Evolutionary conservation across 345 rosid species (phyloP), one percentile per base, ranked within the genome.

Genomic region (Citrus cavaleriei): DNA sequence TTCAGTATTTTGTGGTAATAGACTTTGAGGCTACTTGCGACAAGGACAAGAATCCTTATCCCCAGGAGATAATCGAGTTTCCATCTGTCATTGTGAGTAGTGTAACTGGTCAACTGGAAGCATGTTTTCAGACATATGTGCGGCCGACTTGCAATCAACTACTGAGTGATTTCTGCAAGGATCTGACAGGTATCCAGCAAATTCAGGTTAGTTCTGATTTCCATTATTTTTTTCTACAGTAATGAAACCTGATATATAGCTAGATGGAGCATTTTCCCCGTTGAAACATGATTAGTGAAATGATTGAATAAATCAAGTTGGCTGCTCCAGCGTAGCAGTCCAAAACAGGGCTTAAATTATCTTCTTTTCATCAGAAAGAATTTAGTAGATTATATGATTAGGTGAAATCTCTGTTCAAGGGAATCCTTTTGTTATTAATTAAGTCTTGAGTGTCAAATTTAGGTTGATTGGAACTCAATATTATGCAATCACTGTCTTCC

Each of bases 21-120:
- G 91, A 88, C 73, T 88, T 88, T 74, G 91, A 88, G 83, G 91
- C 91, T 63, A 88, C 91, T 22, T 88, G 91, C 32, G 89, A 86
- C 78, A 88, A 83, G 80, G 91, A 85, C 61, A 83, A 75, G 76
- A 83, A 80, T 55, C 88, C 84, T 70, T 87, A 85, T 78, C 91
- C 89, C 3, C 89, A 86, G 76, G 91, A 88, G 83, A 88, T 88
- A 30, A 88, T 88, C 10, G 91, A 88, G 87, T 88, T 88, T 63
- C 91, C 91, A n/a, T 86, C 91, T 46, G 89, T 88, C 38, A 75
- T 88, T 9, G 89, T 88, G 68, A 88, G 81, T 63, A 80, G 89
- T 71, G 62, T 76, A 65, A 86, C 91, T 38, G 91, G 89, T 70
- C 86, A 83, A 73, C 74, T 88, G 38, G 89, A 86, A 85, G 89